Evolutionary conservation across 176 grass and related monocot species (phyloP).

Genomic region (Themeda triandra): DNA sequence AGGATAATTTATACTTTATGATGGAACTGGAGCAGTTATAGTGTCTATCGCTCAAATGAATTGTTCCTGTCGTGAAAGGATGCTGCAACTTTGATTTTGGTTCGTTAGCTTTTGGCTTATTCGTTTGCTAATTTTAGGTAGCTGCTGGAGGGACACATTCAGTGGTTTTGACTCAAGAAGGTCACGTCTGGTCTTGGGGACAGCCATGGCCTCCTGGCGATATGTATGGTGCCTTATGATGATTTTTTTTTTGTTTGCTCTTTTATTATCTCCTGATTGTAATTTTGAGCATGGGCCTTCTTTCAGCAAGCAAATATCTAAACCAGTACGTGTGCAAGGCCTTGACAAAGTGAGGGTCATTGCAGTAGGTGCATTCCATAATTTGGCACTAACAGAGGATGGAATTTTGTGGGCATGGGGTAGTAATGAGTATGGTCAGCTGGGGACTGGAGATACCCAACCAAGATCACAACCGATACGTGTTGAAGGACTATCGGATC

Average conservation of each 20-base stretch:
- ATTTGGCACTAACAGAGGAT: slow-evolving; percentile 79
- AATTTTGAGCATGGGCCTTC: not conserved
- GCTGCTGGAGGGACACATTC: slow-evolving; percentile 98
- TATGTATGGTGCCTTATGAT: slow-evolving; percentile 58
- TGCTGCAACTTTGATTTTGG: not conserved
- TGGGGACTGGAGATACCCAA: slow-evolving; percentile 91
- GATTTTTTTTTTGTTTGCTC: not conserved
- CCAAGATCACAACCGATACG: slow-evolving; percentile 80
- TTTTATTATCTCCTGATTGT: slow-evolving; percentile 13
- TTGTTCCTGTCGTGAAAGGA: not conserved
- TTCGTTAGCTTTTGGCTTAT: slow-evolving; percentile 10
- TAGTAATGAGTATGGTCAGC: slow-evolving; percentile 94
- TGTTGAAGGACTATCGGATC: slow-evolving; percentile 69
- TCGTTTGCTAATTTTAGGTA: slow-evolving; percentile 52
- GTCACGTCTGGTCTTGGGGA: slow-evolving; percentile 94
- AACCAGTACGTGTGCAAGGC: slow-evolving; percentile 87
- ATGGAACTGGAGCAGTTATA: not conserved
- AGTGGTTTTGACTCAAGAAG: slow-evolving; percentile 89
- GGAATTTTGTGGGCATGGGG: slow-evolving; percentile 97
- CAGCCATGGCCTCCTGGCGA: slow-evolving; percentile 98
- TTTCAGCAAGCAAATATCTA: slow-evolving; percentile 87
- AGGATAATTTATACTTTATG: not conserved
- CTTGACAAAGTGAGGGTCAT: slow-evolving; percentile 72
- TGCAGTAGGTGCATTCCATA: slow-evolving; percentile 99
- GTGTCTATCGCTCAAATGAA: not conserved